These are phyloP conservation scores for Aspergillus bridgeri DNA, from an alignment of 495 filamentous ascomycete genomes.

Conservation along the genomic window DNA sequence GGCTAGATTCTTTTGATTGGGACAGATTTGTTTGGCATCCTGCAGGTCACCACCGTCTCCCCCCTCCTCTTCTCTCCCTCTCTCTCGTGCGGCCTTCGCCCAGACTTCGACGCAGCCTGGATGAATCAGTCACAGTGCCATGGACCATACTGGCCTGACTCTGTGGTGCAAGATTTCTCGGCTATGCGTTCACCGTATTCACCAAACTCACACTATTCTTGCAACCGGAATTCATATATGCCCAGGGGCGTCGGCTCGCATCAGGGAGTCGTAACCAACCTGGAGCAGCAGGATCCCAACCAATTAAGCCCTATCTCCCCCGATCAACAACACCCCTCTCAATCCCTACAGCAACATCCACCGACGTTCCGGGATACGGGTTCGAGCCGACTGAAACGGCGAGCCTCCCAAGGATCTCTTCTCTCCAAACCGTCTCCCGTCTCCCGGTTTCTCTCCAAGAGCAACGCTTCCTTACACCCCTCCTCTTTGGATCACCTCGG, in stretches of 20 bases:
- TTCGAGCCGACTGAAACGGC: constrained; percentile 31
- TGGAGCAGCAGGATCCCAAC: constrained; percentile 12
- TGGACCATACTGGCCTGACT: constrained; percentile 34
- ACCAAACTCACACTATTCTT: constrained; percentile 6
- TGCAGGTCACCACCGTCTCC: background rate
- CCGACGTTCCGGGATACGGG: constrained; percentile 14
- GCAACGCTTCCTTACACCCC: constrained; percentile 36
- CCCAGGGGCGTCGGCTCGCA: constrained; percentile 12
- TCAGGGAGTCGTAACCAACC: constrained; percentile 12
- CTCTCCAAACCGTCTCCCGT: constrained; percentile 38
- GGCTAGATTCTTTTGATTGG: background rate
- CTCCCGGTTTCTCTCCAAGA: constrained; percentile 40
- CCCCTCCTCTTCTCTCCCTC: background rate
- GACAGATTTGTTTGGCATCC: background rate
- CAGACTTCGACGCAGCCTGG: constrained; percentile 19
- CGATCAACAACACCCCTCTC: constrained; percentile 5
- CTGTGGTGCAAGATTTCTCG: constrained; percentile 25
- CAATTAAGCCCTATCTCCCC: constrained; percentile 21
- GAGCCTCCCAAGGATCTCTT: constrained; percentile 42
- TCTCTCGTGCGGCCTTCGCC: constrained; percentile 6
- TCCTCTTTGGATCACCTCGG: constrained; percentile 42
- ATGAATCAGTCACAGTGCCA: constrained; percentile 38
- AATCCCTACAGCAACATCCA: constrained; percentile 9
- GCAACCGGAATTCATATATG: constrained; percentile 13
- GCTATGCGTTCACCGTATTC: constrained; percentile 29